Evolutionary conservation across 495 filamentous ascomycete genomes (phyloP).

Genomic region (Daldinia loculata): DNA sequence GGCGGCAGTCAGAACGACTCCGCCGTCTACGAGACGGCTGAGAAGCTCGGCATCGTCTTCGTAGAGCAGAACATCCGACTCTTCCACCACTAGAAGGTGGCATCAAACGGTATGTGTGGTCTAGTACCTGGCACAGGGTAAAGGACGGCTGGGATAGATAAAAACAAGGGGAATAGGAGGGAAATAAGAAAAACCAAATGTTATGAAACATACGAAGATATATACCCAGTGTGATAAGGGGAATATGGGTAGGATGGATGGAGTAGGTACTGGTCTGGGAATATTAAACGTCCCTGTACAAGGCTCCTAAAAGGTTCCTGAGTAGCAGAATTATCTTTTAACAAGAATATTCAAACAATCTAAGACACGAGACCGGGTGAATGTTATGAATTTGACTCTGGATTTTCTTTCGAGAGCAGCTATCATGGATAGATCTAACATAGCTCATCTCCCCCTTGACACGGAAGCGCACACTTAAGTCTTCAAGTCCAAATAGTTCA

Average conservation of each 20-base stretch:
- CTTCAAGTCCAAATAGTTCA: background rate
- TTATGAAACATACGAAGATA: conserved; percentile 10
- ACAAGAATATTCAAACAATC: background rate
- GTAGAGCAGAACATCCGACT: conserved; percentile 87
- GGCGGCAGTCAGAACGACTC: conserved; percentile 92
- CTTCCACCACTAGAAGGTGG: conserved; percentile 79
- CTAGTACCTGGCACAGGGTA: background rate
- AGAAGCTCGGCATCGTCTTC: conserved; percentile 90
- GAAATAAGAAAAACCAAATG: conserved; percentile 6
- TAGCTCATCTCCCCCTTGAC: background rate
- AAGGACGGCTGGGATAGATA: conserved; percentile 14
- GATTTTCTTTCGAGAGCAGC: background rate
- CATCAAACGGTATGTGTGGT: background rate
- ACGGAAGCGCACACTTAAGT: background rate
- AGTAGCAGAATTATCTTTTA: conserved; percentile 1
- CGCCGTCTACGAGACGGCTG: conserved; percentile 88
- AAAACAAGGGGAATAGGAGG: conserved; percentile 5
- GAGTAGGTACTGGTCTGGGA: background rate
- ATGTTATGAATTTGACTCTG: background rate
- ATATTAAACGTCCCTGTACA: conserved; percentile 2
- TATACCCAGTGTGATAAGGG: conserved; percentile 25
- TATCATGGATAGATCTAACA: background rate
- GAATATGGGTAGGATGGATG: conserved; percentile 12
- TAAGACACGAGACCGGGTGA: background rate
- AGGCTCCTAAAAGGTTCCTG: background rate